Percentiles rank a stretch among this genome's conserved stretches.
These are phyloP conservation scores for Trebouxia sp. DNA, from an alignment of 139 green algal species.

Conservation along the genomic window DNA sequence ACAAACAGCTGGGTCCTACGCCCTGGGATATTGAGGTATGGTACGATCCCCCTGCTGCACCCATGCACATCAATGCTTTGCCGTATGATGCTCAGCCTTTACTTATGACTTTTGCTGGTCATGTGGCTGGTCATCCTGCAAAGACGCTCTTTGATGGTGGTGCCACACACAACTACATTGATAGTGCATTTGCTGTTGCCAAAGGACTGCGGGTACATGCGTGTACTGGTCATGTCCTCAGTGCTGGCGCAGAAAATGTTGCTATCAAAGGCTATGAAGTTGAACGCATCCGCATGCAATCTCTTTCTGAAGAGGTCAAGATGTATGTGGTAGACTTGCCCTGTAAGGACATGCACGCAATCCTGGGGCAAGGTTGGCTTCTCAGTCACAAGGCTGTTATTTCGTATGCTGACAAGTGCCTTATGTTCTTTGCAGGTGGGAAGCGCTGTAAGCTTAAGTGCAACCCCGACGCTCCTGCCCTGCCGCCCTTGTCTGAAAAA, in stretches of 20 bases:
- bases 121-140: background rate
- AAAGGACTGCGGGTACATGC: background rate
- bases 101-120: constrained; percentile 1
- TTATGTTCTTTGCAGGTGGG: background rate
- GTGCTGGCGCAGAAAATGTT: background rate
- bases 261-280: background rate
- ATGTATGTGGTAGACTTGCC: background rate
- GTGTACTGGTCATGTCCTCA: background rate
- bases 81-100: no score
- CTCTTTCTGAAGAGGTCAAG: background rate
- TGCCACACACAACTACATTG: background rate
- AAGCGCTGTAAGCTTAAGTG: background rate
- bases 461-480: background rate
- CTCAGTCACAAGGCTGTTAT: background rate
- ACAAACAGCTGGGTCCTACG: no score
- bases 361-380: background rate
- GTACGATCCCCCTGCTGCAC: no score
- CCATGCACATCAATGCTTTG: no score
- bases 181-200: background rate
- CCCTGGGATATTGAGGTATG: no score
- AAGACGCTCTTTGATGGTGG: background rate
- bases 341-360: background rate
- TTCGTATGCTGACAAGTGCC: background rate
- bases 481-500: background rate
- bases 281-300: background rate